Conservation (phyloP, 345 rosid genomes). For the Salix dunnii region DNA sequence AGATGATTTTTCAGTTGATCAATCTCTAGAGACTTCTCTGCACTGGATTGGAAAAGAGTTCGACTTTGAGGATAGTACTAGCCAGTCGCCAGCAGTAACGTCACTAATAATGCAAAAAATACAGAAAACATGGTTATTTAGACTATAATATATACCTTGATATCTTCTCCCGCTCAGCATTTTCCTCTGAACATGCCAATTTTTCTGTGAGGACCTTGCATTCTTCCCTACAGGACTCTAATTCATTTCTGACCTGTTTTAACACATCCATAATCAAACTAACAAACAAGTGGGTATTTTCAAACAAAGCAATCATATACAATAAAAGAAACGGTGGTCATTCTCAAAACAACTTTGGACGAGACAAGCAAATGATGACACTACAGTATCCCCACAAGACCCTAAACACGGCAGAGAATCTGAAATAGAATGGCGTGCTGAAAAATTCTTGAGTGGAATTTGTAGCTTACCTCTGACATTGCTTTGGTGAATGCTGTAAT, state of each 20-base stretch:
- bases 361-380: neutral
- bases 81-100: neutral
- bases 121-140: neutral
- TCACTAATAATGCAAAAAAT: neutral
- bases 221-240: slow-evolving; percentile 54
- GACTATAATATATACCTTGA: slow-evolving; percentile 53
- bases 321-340: no score
- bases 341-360: no score
- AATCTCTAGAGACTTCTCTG: slow-evolving; percentile 48
- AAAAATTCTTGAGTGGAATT: slow-evolving; percentile 1
- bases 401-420: neutral
- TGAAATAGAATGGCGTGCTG: neutral
- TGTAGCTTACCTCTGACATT: slow-evolving; percentile 51
- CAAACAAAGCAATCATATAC: no score
- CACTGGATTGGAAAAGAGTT: slow-evolving; percentile 33
- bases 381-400: neutral
- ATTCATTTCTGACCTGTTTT: slow-evolving; percentile 51
- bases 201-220: slow-evolving; percentile 45
- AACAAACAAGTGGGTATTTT: neutral
- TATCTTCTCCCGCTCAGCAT: slow-evolving; percentile 39
- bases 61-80: neutral
- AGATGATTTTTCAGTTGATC: slow-evolving; percentile 51
- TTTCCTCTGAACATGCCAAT: slow-evolving; percentile 42
- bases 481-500: slow-evolving; percentile 40
- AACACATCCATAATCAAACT: slow-evolving; percentile 4